Conservation (phyloP, 257 asterid species). For the Solanum pinnatisectum region DNA sequence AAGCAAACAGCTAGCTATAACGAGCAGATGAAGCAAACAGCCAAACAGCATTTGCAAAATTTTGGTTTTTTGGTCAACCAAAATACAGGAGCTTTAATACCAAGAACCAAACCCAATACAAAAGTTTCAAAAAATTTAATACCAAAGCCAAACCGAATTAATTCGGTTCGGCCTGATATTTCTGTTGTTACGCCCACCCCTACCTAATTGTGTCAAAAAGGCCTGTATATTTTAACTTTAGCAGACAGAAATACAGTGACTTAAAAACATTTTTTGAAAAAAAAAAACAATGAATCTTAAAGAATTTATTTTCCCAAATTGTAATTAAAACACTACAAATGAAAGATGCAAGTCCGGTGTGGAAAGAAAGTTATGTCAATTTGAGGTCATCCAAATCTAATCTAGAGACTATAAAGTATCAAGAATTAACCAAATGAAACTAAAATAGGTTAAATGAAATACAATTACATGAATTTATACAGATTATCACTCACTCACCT, state of each 20-base stretch:
- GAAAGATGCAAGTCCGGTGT: neutral
- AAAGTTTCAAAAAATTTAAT: neutral
- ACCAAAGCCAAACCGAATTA: neutral
- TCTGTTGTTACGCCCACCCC: neutral
- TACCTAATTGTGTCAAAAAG: neutral
- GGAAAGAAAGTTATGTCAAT: neutral
- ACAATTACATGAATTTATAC: neutral
- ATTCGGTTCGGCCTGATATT: neutral
- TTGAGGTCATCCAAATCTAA: neutral
- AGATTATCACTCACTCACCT: conserved; percentile 52
- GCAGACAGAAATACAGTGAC: neutral
- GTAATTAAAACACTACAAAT: neutral
- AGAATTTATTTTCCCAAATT: neutral
- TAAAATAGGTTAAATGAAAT: neutral
- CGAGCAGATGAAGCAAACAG: neutral
- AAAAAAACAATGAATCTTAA: neutral
- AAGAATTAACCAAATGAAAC: neutral
- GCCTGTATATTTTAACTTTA: neutral
- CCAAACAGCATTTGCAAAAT: neutral
- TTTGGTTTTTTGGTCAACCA: neutral
- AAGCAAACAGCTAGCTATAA: neutral
- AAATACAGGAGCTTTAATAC: neutral
- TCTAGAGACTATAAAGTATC: neutral
- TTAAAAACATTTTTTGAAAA: neutral
- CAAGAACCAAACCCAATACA: neutral